Base-by-base conservation (phyloP, 805 yeast genomes). In the Cyberlindnera euphorbiae region DNA sequence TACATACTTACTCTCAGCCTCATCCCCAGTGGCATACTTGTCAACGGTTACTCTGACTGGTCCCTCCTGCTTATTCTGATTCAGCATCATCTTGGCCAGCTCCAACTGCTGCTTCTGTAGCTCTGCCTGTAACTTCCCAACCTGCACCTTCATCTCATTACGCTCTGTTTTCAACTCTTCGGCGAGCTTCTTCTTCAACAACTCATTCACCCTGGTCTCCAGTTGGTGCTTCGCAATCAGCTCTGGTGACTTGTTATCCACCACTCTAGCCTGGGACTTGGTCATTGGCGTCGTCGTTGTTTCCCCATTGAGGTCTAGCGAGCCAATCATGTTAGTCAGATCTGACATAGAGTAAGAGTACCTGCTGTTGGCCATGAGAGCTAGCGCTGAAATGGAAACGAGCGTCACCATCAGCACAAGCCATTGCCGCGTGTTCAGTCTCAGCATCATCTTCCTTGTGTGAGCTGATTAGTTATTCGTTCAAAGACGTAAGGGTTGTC, bases 161-260 rank as follows among this genome's bases (percentile, higher is more conserved):
- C 49, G 27, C 29, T 46, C 47, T 6, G 13, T 15, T 18, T 32
- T 24, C 13, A 46, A 15, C 23, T 45, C 46, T 8, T 27, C 37
- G 4, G 40, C 46, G 9, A 52, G 14, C 26, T 46, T 46, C 35
- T 45, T 36, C 35, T 46, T 42, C 17, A 48, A 31, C 19, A 44
- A 36, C 28, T 44, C 46, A 26, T 44, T 44, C 17, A 47, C 51
- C 32, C 42, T 33, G 22, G 11, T 25, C 36, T 47, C 49, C 17
- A 47, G 42, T 34, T 32, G 38, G 16, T 47, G 51, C 17, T 41
- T 36, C 12, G 42, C 40, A 6, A 47, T 19, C 7, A 47, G 6
- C 26, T 34, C 47, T 8, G 49, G 47, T 7, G 35, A 26, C 8
- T 33, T 44, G 38, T 40, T 45, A 28, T 47, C 34, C 9, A 36